A percentile compares a stretch with the other conserved stretches of the same genome.
Evolutionary conservation across 2,329 filamentous ascomycete species (phyloP).

Genomic region (Fonsecaea pugnacius): DNA sequence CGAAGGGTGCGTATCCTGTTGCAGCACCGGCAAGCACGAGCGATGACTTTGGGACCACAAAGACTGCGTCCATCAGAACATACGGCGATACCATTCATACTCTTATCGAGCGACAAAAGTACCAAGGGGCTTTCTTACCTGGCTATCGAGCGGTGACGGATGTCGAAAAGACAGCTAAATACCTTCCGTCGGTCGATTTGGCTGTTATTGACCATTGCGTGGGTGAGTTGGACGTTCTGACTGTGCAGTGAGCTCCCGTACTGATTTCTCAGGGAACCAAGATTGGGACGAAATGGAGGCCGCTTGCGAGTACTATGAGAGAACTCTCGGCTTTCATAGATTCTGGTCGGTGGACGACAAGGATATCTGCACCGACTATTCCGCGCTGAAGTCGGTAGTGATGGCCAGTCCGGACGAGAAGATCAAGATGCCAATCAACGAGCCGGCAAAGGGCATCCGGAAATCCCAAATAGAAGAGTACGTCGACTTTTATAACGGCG

Average conservation of each 20-base stretch:
- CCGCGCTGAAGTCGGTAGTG: constrained; percentile 83
- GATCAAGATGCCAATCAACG: constrained; percentile 99
- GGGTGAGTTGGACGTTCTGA: constrained; percentile 50
- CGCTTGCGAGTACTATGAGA: constrained; percentile 76
- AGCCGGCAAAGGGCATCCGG: constrained; percentile 86
- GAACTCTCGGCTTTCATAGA: constrained; percentile 86
- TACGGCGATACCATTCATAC: constrained; percentile 97
- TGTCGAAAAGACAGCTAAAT: constrained; percentile 52
- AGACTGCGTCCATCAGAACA: constrained; percentile 79
- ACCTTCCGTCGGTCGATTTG: constrained; percentile 68
- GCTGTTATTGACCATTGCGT: constrained; percentile 92
- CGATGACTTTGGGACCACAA: constrained; percentile 69
- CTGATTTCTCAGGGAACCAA: constrained; percentile 64
- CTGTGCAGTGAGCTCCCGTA: not conserved
- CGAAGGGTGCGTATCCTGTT: constrained; percentile 48
- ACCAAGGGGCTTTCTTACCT: constrained; percentile 79
- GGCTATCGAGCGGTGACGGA: constrained; percentile 67
- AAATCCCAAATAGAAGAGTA: constrained; percentile 94
- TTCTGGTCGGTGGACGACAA: constrained; percentile 98
- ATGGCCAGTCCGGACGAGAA: constrained; percentile 84
- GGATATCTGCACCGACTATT: constrained; percentile 91
- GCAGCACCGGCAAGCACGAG: constrained; percentile 59
- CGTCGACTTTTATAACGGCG: constrained; percentile 84
- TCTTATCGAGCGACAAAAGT: constrained; percentile 73
- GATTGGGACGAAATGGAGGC: constrained; percentile 86